Percentiles rank a stretch among this genome's conserved stretches.
These are phyloP conservation scores for Hordeum vulgare DNA, from an alignment of 176 grass and related monocot genomes.

Conservation along the genomic window MorexV3_pseudomolecules_assembly NC_058521.1:88793652-88794151, in stretches of 20 bases:
- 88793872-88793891: slow-evolving; percentile 86
- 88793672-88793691: not conserved
- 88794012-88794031: slow-evolving; percentile 74
- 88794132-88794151: slow-evolving; percentile 99
- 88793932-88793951: slow-evolving; percentile 87
- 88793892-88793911: slow-evolving; percentile 55
- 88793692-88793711: not conserved
- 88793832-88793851: slow-evolving; percentile 95
- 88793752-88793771: slow-evolving; percentile 94
- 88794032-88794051: slow-evolving; percentile 81
- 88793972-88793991: slow-evolving; percentile 99
- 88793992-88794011: slow-evolving; percentile 90
- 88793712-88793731: slow-evolving; percentile 89
- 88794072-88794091: slow-evolving; percentile 93
- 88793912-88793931: slow-evolving; percentile 82
- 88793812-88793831: slow-evolving; percentile 88
- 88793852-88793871: slow-evolving; percentile 90
- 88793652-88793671: not conserved
- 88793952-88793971: slow-evolving; percentile 93
- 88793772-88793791: slow-evolving; percentile 93
- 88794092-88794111: slow-evolving; percentile 92
- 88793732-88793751: slow-evolving; percentile 83
- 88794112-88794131: slow-evolving; percentile 94
- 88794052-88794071: slow-evolving; percentile 77
- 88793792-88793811: slow-evolving; percentile 71